Conservation (phyloP, 805 yeast genomes). For the Yamadazyma endophytica region DNA sequence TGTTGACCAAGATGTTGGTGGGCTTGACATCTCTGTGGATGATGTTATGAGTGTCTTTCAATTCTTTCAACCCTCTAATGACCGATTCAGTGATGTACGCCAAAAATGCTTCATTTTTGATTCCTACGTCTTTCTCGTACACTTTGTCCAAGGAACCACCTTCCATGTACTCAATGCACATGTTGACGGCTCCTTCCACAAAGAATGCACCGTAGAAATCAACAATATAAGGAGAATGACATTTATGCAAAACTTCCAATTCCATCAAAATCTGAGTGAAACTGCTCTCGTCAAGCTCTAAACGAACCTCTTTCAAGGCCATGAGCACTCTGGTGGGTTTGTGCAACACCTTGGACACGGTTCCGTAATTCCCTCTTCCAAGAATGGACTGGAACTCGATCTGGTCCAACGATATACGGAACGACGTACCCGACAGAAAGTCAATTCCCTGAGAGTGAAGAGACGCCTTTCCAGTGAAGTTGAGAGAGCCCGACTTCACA, state of each 20-base stretch:
- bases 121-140: slow-evolving; percentile 58
- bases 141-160: slow-evolving; percentile 91
- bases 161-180: slow-evolving; percentile 98
- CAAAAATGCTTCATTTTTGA: slow-evolving; percentile 69
- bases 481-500: slow-evolving; percentile 85
- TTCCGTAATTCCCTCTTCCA: slow-evolving; percentile 96
- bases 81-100: slow-evolving; percentile 79
- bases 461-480: slow-evolving; percentile 91
- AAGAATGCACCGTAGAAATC: slow-evolving; percentile 97
- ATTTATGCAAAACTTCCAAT: slow-evolving; percentile 86
- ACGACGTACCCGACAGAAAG: slow-evolving; percentile 82
- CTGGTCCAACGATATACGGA: slow-evolving; percentile 82
- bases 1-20: slow-evolving; percentile 81
- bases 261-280: slow-evolving; percentile 96
- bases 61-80: slow-evolving; percentile 72
- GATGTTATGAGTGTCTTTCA: slow-evolving; percentile 87
- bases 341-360: slow-evolving; percentile 88
- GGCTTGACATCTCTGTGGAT: slow-evolving; percentile 97
- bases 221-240: slow-evolving; percentile 86
- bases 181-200: slow-evolving; percentile 95
- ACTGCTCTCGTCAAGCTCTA: slow-evolving; percentile 91
- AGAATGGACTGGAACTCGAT: slow-evolving; percentile 78
- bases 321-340: slow-evolving; percentile 86
- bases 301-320: slow-evolving; percentile 97
- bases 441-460: slow-evolving; percentile 89